Evolutionary conservation across 1,284 basidiomycete genomes (phyloP).

Genomic region (Tetrapyrgos nigripes): DNA sequence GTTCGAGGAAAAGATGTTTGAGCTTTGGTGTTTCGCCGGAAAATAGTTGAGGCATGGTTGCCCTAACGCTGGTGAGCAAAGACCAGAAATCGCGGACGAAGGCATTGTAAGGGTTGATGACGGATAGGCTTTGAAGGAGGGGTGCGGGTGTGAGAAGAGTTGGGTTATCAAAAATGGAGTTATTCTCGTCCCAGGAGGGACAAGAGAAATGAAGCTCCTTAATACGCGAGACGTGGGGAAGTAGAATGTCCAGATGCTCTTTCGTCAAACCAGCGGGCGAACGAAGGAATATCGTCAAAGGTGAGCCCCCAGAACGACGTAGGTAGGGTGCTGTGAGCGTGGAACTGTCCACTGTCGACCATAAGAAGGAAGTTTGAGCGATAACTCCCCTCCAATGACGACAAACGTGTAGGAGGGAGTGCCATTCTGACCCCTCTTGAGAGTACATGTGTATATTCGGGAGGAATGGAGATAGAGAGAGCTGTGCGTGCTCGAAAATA

Average conservation of each 20-base stretch:
- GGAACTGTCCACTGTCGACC: slow-evolving; percentile 15
- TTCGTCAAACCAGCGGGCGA: not conserved
- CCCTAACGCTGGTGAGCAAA: slow-evolving; percentile 1
- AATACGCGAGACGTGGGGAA: slow-evolving; percentile 14
- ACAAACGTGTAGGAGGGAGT: slow-evolving; percentile 19
- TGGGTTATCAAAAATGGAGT: not conserved
- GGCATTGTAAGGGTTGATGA: no score
- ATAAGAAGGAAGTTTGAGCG: slow-evolving; percentile 15
- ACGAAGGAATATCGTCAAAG: slow-evolving; percentile 17
- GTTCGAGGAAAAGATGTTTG: slow-evolving; percentile 17
- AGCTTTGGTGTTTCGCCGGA: slow-evolving; percentile 16
- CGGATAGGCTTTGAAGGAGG: slow-evolving; percentile 3
- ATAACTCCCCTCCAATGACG: slow-evolving; percentile 23
- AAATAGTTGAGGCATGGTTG: slow-evolving; percentile 16
- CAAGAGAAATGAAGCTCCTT: slow-evolving; percentile 14
- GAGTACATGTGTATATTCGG: slow-evolving; percentile 7
- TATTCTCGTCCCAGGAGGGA: not conserved
- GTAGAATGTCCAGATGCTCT: slow-evolving; percentile 1
- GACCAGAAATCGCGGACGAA: no score
- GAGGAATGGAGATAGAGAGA: slow-evolving; percentile 14
- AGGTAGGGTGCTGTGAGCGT: slow-evolving; percentile 15
- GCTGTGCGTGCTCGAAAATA: slow-evolving; percentile 17
- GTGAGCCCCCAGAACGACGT: slow-evolving; percentile 13
- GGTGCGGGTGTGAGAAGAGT: slow-evolving; percentile 9
- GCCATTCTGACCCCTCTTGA: slow-evolving; percentile 11